These are phyloP conservation scores for Pythium scleroteichum DNA, from an alignment of 352 stramenopile genomes.

Conservation along the genomic window DNA sequence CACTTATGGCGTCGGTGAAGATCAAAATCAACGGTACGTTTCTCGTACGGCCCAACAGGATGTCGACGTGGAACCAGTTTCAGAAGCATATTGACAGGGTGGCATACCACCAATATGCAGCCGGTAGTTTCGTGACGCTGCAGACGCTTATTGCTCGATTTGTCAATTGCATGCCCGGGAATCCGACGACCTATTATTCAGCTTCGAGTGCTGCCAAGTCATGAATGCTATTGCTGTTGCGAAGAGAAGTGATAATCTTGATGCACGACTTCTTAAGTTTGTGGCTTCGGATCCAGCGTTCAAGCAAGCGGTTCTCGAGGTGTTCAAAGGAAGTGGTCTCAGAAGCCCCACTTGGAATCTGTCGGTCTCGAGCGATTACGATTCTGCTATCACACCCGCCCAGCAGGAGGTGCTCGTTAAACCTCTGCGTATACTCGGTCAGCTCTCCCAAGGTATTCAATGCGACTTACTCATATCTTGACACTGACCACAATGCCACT, in stretches of 20 bases:
- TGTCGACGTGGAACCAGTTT: conserved; percentile 26
- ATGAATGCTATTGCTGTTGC: conserved; percentile 17
- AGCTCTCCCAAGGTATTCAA: too few species aligned
- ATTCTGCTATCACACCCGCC: too few species aligned
- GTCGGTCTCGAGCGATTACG: conserved; percentile 67
- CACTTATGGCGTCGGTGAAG: conserved; percentile 23
- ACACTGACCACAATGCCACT: too few species aligned
- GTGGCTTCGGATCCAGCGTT: conserved; percentile 21
- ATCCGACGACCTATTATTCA: conserved; percentile 19
- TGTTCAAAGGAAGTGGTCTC: too few species aligned
- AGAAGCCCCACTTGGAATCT: too few species aligned
- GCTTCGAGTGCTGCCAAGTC: conserved; percentile 33
- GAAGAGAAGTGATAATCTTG: conserved; percentile 12
- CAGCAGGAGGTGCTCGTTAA: too few species aligned
- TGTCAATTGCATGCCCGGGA: conserved; percentile 39
- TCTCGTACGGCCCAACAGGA: too few species aligned
- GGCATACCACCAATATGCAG: conserved; percentile 31
- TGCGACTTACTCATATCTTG: too few species aligned
- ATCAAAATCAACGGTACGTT: too few species aligned
- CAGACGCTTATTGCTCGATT: conserved; percentile 49
- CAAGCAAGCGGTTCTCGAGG: too few species aligned
- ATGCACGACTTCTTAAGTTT: conserved; percentile 26
- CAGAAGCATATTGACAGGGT: conserved; percentile 27
- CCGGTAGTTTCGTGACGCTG: conserved; percentile 44
- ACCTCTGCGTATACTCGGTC: too few species aligned